A percentile compares a stretch with the other conserved stretches of the same genome.
phyloP scores from a whole-genome alignment of 176 grass and related monocot species.

The Oryza glumipatula region DNA sequence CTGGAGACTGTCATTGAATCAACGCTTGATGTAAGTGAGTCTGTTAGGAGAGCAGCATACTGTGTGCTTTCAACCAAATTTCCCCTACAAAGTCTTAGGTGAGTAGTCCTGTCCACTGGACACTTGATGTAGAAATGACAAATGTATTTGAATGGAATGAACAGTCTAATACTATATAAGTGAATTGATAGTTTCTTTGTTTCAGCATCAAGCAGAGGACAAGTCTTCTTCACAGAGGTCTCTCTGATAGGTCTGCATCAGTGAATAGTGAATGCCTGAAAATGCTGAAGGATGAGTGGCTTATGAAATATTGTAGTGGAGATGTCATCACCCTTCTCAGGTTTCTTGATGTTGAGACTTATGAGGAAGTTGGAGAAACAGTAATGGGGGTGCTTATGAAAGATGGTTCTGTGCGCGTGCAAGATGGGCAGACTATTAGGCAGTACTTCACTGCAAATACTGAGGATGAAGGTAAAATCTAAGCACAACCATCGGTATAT shows the following conservation, averaged over 20 bases:
- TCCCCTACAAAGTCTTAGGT: slow-evolving; percentile 90
- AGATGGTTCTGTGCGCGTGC: slow-evolving; percentile 62
- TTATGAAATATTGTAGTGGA: slow-evolving; percentile 70
- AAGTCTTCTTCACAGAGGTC: slow-evolving; percentile 81
- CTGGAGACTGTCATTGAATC: slow-evolving; percentile 68
- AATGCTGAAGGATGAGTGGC: slow-evolving; percentile 98
- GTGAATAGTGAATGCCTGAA: slow-evolving; percentile 77
- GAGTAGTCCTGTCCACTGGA: slow-evolving; percentile 27
- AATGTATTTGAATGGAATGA: slow-evolving; percentile 20
- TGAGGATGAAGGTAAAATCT: slow-evolving; percentile 59
- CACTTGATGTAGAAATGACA: slow-evolving; percentile 10
- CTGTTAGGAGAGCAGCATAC: slow-evolving; percentile 73
- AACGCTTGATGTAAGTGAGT: slow-evolving; percentile 72
- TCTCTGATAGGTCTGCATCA: slow-evolving; percentile 70
- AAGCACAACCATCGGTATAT: background rate
- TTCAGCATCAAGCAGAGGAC: slow-evolving; percentile 97
- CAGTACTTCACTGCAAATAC: slow-evolving; percentile 52
- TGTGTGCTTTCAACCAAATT: slow-evolving; percentile 81
- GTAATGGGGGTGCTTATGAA: slow-evolving; percentile 76
- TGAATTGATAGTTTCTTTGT: slow-evolving; percentile 24
- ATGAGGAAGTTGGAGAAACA: slow-evolving; percentile 84
- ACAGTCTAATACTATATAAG: background rate
- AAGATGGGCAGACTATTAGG: slow-evolving; percentile 75
- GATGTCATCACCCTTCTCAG: slow-evolving; percentile 72
- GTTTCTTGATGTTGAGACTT: slow-evolving; percentile 94